phyloP scores from a whole-genome alignment of 176 grass and related monocot species.

The Avena eriantha region DNA sequence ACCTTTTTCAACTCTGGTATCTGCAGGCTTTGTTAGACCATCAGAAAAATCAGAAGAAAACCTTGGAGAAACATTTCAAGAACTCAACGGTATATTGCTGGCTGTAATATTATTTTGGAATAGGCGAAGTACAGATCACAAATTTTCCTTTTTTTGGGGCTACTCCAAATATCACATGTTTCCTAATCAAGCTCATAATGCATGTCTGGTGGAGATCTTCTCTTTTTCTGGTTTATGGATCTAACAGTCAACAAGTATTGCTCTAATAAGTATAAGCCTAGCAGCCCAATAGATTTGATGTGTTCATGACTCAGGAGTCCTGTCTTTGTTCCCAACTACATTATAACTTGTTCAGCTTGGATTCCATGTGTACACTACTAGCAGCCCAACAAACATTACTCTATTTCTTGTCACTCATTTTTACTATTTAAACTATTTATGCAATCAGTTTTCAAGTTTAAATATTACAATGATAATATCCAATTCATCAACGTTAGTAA shows the following conservation, averaged over 20 bases:
- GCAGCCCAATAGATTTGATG: neutral
- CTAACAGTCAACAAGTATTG: conserved; percentile 3
- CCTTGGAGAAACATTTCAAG: conserved; percentile 90
- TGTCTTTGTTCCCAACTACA: neutral
- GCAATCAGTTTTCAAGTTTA: neutral
- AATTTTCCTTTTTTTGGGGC: conserved; percentile 18
- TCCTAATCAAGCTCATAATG: neutral
- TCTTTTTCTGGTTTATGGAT: neutral
- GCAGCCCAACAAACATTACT: conserved; percentile 1
- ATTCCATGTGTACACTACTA: neutral
- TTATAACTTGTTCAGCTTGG: neutral
- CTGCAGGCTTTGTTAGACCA: conserved; percentile 85
- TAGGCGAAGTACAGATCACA: neutral
- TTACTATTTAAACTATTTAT: conserved; percentile 10
- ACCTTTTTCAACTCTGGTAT: conserved; percentile 30
- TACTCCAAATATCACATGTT: neutral
- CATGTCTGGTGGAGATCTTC: neutral
- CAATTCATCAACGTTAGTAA: neutral
- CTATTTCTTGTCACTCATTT: neutral
- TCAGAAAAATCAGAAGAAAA: conserved; percentile 86
- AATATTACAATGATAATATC: conserved; percentile 2
- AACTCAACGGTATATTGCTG: conserved; percentile 74
- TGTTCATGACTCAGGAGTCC: neutral
- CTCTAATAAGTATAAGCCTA: neutral
- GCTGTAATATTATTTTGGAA: conserved; percentile 30